Percentiles rank a stretch among this genome's conserved stretches.
phyloP scores from a whole-genome alignment of 768 basidiomycete genomes.

The Tubosaeta sp. region DNA sequence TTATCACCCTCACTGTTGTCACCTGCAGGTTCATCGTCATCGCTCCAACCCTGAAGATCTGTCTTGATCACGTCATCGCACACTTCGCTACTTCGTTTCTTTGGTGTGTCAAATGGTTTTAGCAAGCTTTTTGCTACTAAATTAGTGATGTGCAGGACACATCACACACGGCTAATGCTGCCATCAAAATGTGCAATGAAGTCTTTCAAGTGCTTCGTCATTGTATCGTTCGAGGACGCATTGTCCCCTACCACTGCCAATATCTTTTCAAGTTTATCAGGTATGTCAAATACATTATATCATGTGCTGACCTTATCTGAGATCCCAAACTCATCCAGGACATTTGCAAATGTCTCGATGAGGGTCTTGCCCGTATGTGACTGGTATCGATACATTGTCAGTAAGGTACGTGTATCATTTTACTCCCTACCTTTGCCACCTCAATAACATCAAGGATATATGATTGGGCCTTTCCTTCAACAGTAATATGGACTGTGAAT shows the following conservation, averaged over 20 bases:
- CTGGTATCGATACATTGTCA: not conserved
- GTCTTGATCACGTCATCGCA: too few species aligned
- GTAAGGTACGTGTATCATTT: not conserved
- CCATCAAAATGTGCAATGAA: not conserved
- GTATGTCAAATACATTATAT: not conserved
- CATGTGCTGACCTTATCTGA: conserved; percentile 22
- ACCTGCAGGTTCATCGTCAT: conserved; percentile 9
- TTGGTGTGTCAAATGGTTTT: not conserved
- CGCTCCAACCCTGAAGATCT: not conserved
- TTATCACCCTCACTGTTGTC: conserved; percentile 8
- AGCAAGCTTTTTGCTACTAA: not conserved
- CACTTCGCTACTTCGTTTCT: not conserved
- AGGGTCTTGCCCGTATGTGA: conserved; percentile 10
- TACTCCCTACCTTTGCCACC: not conserved
- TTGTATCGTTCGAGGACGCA: not conserved
- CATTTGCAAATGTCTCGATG: conserved; percentile 18
- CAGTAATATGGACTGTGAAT: not conserved
- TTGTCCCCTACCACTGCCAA: not conserved
- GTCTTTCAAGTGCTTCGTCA: not conserved
- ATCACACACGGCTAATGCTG: not conserved
- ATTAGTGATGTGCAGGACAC: not conserved
- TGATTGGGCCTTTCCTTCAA: not conserved
- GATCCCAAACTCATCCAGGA: conserved; percentile 27
- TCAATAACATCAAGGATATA: not conserved
- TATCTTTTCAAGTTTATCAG: not conserved